Base-by-base conservation (phyloP, 2,329 filamentous ascomycete species). In the Tricladium varicosporioides region DNA sequence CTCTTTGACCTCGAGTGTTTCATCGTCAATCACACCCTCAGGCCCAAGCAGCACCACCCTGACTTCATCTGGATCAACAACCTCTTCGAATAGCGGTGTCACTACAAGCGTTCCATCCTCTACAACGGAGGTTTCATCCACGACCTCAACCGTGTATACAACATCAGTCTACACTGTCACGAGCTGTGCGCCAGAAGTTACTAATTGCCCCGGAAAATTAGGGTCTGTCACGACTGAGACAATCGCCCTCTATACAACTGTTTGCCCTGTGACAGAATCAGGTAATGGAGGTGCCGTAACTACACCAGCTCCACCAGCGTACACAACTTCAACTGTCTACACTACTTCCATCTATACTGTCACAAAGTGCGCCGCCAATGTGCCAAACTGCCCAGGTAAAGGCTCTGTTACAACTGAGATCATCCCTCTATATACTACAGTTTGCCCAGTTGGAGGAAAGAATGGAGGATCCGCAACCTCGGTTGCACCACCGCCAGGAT, bases 61-160 rank as follows among this genome's bases (percentile, higher is more conserved):
- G 7, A 27, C 22, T 4, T 27, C 45, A 40, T 18, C 44, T 14
- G 44, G 32, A 54, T 31, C 43, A 18, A 31, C 44, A 22, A 42
- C 46, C 5, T 27, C 44, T 36, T 27, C 22, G 7, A 27, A 27
- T 7, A 27, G 22, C 7, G 22, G 22, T 27, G 22, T 27, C 22
- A 27, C 22, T 27, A 27, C 22, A 27, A 27, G 22, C 22, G 22
- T 27, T 27, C 22, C 22, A 7, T 27, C 22, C 22, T 27, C 22
- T 27, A 27, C 22, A 3, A 27, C 22, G 4, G 32, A 31, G 3
- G 14, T 36, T 15, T 18, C 51, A 22, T 57, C 18, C 2, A 66
- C 75, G 42, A 65, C 61, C 59, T 78, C 78, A 2, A 81, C 80
- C 47, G 70, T 82, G 65, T 80, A 74, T 74, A 77, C 75, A 59